Evolutionary conservation across 1,139 yeast genomes (phyloP), one percentile per base, ranked within the genome.

Genomic region (Arxiozyma heterogenica): DNA sequence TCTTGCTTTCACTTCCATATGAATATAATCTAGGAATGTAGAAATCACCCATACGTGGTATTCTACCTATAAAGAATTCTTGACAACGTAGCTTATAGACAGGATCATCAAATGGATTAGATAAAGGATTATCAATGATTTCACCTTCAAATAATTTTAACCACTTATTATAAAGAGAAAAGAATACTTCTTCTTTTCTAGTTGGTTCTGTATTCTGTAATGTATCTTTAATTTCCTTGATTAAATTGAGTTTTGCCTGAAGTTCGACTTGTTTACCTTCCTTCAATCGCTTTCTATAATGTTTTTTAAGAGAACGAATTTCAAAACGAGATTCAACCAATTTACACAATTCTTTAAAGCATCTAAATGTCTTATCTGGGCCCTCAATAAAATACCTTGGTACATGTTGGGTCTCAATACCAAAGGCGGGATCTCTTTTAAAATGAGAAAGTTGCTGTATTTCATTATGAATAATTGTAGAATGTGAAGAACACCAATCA

Each of bases 401-500:
- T 2, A 62, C 70, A 51, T 65, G 68, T 44, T 59, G 61, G 6
- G 70, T 65, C 27, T 64, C 66, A 12, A 65, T 58, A 42, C 69
- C 69, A 58, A 65, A 67, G 1, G 66, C 52, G 3, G 69, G 66
- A 38, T 67, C 71, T 44, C 63, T 62, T 50, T 63, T 67, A 21
- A 61, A 54, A 54, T 66, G 70, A 2, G 70, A 58, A 22, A 67
- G 52, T 46, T 62, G 61, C 45, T 64, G 61, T 4, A 80, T 69
- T 47, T 69, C 72, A 5, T 66, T 59, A 58, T 73, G 80, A 5
- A 81, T 69, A 3, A 65, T 62, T 21, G 76, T 77, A 0, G 83
- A 79, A 12, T 74, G 64, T 0, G 76, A 61, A 3, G 76, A 60
- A 41, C 78, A 69, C 85, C 85, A 81, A 55, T 76, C 77, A 1